These are phyloP conservation scores for Mycena capillaripes DNA, from an alignment of 768 basidiomycete species.

Conservation along the genomic window DNA sequence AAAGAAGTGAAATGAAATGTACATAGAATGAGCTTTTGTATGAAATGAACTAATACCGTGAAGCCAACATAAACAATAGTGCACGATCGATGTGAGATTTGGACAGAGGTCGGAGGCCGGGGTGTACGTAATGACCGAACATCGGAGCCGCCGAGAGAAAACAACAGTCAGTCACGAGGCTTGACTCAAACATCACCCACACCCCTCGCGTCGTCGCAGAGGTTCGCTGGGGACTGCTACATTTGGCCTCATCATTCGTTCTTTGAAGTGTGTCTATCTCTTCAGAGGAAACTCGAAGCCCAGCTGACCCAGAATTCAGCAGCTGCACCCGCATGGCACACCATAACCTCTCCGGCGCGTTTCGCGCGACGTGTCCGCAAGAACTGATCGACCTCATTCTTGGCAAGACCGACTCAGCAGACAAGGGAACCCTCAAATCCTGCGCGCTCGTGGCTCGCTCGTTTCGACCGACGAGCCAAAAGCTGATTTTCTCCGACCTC, in stretches of 20 bases:
- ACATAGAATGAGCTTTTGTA: conserved; percentile 4
- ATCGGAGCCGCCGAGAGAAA: too few relatives aligned
- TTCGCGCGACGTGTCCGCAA: conserved; percentile 7
- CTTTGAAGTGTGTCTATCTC: conserved; percentile 8
- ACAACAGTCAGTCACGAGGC: neutral
- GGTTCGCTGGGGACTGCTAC: conserved; percentile 2
- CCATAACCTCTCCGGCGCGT: conserved; percentile 3
- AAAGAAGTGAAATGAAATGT: neutral
- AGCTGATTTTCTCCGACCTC: conserved; percentile 23
- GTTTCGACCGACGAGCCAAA: conserved; percentile 18
- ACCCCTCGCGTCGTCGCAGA: neutral
- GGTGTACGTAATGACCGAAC: too few relatives aligned
- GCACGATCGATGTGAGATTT: too few relatives aligned
- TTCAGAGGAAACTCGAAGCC: conserved; percentile 15
- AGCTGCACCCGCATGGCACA: conserved; percentile 11
- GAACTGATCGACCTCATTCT: conserved; percentile 16
- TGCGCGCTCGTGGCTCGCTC: conserved; percentile 21
- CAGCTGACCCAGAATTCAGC: conserved; percentile 15
- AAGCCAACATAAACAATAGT: too few relatives aligned
- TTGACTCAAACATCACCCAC: neutral
- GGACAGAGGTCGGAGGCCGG: too few relatives aligned
- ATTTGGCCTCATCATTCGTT: conserved; percentile 7
- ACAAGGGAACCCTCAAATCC: conserved; percentile 14
- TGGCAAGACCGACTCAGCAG: neutral
- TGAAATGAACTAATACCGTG: too few relatives aligned